Conservation (phyloP, 352 stramenopile genomes). For the Thalassiosira delicatula region DNA sequence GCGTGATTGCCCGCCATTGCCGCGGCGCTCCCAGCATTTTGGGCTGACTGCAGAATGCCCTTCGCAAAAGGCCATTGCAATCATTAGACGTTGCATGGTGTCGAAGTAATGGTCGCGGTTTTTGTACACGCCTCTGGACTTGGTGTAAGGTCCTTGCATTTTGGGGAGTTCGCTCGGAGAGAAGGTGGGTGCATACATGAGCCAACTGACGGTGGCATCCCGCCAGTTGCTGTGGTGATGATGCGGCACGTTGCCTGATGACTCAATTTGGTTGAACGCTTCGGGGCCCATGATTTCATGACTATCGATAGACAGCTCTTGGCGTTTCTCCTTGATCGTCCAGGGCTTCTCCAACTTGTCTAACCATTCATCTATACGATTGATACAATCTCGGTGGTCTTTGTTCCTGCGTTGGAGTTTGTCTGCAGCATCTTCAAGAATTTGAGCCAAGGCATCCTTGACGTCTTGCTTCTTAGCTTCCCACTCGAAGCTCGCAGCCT, state of each 20-base stretch:
- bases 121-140: slow-evolving; percentile 83
- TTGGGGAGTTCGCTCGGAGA: slow-evolving; percentile 83
- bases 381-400: slow-evolving; percentile 78
- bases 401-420: slow-evolving; percentile 71
- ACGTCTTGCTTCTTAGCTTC: slow-evolving; percentile 79
- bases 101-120: slow-evolving; percentile 86
- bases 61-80: slow-evolving; percentile 89
- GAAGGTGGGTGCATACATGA: slow-evolving; percentile 85
- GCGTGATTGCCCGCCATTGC: slow-evolving; percentile 79
- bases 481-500: slow-evolving; percentile 79
- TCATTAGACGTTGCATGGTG: slow-evolving; percentile 85
- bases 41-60: slow-evolving; percentile 87
- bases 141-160: slow-evolving; percentile 81
- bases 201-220: slow-evolving; percentile 84
- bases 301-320: not conserved
- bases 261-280: too few relatives aligned
- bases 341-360: slow-evolving; percentile 85
- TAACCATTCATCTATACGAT: slow-evolving; percentile 74
- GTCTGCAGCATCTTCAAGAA: slow-evolving; percentile 79
- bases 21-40: slow-evolving; percentile 80
- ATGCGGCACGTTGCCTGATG: slow-evolving; percentile 18
- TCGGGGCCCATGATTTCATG: too few relatives aligned
- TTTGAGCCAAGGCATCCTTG: slow-evolving; percentile 74
- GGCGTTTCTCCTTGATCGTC: slow-evolving; percentile 73
- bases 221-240: slow-evolving; percentile 74